Percentiles rank a stretch among this genome's conserved stretches.
These are phyloP conservation scores for Tilletia horrida DNA, from an alignment of 1,284 basidiomycete species.

Conservation along the genomic window DNA sequence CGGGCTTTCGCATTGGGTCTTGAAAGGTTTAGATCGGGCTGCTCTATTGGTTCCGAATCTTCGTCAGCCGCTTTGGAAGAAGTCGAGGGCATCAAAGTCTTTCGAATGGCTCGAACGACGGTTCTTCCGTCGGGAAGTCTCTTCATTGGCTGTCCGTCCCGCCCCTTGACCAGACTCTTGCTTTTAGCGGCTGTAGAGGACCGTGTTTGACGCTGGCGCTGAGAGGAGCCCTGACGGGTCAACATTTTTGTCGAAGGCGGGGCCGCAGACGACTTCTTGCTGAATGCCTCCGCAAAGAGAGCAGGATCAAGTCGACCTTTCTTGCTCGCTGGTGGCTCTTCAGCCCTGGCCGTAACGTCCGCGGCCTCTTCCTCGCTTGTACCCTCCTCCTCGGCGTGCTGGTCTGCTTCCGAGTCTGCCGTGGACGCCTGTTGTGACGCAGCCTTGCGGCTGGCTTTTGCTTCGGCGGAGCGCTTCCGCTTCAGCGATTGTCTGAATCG, in stretches of 20 bases:
- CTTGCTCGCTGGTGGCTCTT: neutral
- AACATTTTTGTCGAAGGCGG: neutral
- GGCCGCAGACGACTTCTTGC: neutral
- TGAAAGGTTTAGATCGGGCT: constrained; percentile 5
- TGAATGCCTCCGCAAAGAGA: constrained; percentile 8
- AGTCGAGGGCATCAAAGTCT: neutral
- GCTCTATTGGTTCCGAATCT: neutral
- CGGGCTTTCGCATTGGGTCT: constrained; percentile 12
- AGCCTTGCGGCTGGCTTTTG: neutral
- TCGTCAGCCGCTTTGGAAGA: neutral
- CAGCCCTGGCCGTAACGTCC: neutral
- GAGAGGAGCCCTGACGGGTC: neutral
- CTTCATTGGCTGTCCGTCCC: constrained; percentile 6
- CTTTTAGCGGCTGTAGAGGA: neutral
- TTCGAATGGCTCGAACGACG: neutral
- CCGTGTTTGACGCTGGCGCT: neutral
- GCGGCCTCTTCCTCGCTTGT: neutral
- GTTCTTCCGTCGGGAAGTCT: neutral
- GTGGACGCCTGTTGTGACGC: neutral
- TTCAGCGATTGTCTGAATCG: neutral
- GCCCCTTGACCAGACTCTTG: neutral
- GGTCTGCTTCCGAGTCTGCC: no score
- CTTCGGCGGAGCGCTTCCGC: constrained; percentile 1
- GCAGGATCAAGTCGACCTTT: constrained; percentile 11
- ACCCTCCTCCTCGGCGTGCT: neutral